A percentile compares a stretch with the other conserved stretches of the same genome.
phyloP scores from a whole-genome alignment of 2,329 filamentous ascomycete species.

The Colletotrichum gloeosporioides region DNA sequence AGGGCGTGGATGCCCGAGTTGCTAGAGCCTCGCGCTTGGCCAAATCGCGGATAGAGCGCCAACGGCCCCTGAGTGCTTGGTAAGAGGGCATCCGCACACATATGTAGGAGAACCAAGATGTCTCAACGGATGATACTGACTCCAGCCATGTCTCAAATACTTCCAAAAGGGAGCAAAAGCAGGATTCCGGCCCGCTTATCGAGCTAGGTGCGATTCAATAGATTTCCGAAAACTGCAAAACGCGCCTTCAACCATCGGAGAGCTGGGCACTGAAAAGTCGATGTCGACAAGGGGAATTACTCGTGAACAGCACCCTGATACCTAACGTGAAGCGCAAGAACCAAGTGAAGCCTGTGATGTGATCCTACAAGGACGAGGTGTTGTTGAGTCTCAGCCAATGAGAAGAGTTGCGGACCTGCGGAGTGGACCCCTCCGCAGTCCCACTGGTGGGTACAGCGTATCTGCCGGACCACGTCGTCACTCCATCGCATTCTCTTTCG shows the following conservation, averaged over 20 bases:
- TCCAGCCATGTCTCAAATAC: not conserved
- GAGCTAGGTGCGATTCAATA: not conserved
- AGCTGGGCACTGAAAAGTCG: not conserved
- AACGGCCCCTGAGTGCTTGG: not conserved
- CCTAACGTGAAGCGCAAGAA: not conserved
- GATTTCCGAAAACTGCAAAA: not conserved
- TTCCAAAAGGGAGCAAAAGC: not conserved
- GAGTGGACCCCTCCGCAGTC: slow-evolving; percentile 7
- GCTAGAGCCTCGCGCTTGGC: not conserved
- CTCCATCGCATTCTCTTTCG: not conserved
- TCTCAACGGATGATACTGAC: not conserved
- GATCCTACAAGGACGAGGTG: not conserved
- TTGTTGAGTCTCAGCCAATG: not conserved
- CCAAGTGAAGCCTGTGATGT: not conserved
- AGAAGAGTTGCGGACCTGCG: not conserved
- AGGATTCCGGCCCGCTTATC: not conserved
- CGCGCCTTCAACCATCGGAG: not conserved
- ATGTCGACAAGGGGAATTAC: not conserved
- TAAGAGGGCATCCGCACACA: not conserved
- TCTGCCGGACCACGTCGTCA: not conserved
- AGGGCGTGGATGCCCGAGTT: not conserved
- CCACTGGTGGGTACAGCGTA: not conserved
- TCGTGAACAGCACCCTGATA: not conserved
- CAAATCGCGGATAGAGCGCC: not conserved
- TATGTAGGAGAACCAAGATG: not conserved